Conservation (phyloP, 139 green algal genomes). For the Deuterostichococcus epilithicus region DNA sequence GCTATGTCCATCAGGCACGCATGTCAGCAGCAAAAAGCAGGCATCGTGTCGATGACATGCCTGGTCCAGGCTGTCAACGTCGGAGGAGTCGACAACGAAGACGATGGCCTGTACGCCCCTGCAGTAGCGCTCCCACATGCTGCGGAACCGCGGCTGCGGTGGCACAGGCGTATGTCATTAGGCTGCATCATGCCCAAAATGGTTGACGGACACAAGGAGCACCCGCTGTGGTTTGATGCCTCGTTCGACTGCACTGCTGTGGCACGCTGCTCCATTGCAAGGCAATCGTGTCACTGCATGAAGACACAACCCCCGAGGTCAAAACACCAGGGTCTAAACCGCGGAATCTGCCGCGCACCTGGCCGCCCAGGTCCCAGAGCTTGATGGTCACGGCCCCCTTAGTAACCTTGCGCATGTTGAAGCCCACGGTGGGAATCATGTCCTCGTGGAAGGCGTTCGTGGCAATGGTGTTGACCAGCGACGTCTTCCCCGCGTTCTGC, state of each 20-base stretch:
- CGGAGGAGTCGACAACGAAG: constrained; percentile 93
- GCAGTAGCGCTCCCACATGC: constrained; percentile 99
- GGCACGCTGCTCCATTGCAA: too few relatives aligned
- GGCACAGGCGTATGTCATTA: not conserved
- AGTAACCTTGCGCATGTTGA: constrained; percentile 99
- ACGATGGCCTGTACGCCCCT: constrained; percentile 94
- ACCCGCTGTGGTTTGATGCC: too few relatives aligned
- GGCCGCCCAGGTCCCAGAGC: constrained; percentile 96
- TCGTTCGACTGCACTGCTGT: too few relatives aligned
- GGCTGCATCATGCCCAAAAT: too few relatives aligned
- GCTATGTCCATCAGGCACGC: too few relatives aligned
- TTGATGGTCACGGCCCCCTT: constrained; percentile 95
- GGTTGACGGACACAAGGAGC: too few relatives aligned
- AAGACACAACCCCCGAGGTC: not conserved
- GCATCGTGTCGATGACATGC: constrained; percentile 39
- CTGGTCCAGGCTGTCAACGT: constrained; percentile 72
- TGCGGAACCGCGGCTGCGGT: constrained; percentile 86
- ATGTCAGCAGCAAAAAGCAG: constrained; percentile 27
- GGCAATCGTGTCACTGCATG: not conserved
- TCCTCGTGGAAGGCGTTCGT: constrained; percentile 85
- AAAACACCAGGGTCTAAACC: not conserved
- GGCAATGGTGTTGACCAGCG: constrained; percentile 92
- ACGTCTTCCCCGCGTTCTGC: constrained; percentile 96
- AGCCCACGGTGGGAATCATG: constrained; percentile 96
- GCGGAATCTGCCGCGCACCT: constrained; percentile 33